phyloP scores from a whole-genome alignment of 2,329 filamentous ascomycete species.

The Stagonosporopsis chrysanthemi region DNA sequence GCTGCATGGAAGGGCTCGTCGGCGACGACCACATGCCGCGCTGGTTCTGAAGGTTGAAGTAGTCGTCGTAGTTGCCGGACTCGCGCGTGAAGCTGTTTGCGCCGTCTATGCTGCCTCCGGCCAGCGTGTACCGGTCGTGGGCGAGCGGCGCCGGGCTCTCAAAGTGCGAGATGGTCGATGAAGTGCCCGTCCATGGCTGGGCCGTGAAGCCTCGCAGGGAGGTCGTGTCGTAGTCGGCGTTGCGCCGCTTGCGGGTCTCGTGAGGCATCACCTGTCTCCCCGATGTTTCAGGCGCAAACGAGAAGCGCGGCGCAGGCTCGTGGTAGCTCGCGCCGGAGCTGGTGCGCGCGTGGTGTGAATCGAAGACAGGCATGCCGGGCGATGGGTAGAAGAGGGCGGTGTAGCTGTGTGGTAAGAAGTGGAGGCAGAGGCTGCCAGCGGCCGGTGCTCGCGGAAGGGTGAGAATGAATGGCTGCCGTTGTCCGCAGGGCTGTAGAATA shows the following conservation, averaged over 20 bases:
- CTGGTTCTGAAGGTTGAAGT: slow-evolving; percentile 48
- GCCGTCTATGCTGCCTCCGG: slow-evolving; percentile 58
- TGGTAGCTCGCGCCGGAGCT: slow-evolving; percentile 28
- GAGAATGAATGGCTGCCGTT: slow-evolving; percentile 12
- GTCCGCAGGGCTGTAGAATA: neutral
- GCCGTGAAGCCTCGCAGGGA: slow-evolving; percentile 24
- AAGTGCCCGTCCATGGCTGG: slow-evolving; percentile 30
- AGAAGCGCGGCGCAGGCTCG: slow-evolving; percentile 34
- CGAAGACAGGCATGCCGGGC: slow-evolving; percentile 41
- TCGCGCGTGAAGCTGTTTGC: slow-evolving; percentile 50
- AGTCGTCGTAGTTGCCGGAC: slow-evolving; percentile 53
- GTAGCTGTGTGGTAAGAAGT: slow-evolving; percentile 28
- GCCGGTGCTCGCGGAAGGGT: slow-evolving; percentile 21
- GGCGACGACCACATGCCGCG: slow-evolving; percentile 47
- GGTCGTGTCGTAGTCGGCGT: slow-evolving; percentile 20
- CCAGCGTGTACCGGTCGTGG: slow-evolving; percentile 60
- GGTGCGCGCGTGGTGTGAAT: slow-evolving; percentile 28
- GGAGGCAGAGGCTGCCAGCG: slow-evolving; percentile 32
- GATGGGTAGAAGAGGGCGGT: slow-evolving; percentile 19
- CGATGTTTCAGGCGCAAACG: slow-evolving; percentile 35
- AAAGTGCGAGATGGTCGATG: slow-evolving; percentile 33
- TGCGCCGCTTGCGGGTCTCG: slow-evolving; percentile 45
- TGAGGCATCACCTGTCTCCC: slow-evolving; percentile 42
- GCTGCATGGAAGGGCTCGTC: slow-evolving; percentile 32
- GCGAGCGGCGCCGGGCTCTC: slow-evolving; percentile 56